Evolutionary conservation across 1,284 basidiomycete genomes (phyloP).

Genomic region (Leccinum insolens): DNA sequence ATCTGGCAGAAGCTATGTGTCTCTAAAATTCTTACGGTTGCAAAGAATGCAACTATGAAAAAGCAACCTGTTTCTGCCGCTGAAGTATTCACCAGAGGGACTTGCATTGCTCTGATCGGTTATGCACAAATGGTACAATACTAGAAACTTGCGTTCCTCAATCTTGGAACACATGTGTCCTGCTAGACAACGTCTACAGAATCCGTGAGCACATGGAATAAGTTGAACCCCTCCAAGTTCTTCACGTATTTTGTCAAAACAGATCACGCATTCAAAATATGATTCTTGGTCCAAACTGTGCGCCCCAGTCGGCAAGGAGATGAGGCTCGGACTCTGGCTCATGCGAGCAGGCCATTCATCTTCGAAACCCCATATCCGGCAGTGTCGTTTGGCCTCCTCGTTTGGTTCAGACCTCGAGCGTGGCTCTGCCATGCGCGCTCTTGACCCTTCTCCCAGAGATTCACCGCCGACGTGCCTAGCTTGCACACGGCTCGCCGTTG

Average conservation of each 20-base stretch:
- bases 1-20: too few species aligned
- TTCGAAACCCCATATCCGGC: not conserved
- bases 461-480: not conserved
- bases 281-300: slow-evolving; percentile 5
- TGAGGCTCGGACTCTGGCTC: too few species aligned
- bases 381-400: slow-evolving; percentile 25
- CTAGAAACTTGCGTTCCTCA: slow-evolving; percentile 55
- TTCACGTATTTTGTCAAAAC: slow-evolving; percentile 50
- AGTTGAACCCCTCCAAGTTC: slow-evolving; percentile 33
- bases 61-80: too few species aligned
- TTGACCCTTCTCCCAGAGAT: slow-evolving; percentile 8
- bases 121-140: slow-evolving; percentile 60
- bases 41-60: too few species aligned
- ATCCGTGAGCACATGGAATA: slow-evolving; percentile 26
- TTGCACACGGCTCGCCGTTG: not conserved
- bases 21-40: too few species aligned
- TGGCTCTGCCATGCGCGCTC: not conserved
- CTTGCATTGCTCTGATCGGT: slow-evolving; percentile 34
- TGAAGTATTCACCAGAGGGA: slow-evolving; percentile 41
- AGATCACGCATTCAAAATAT: slow-evolving; percentile 49
- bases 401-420: slow-evolving; percentile 14
- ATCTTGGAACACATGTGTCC: slow-evolving; percentile 51
- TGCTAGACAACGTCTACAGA: slow-evolving; percentile 48
- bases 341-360: too few species aligned
- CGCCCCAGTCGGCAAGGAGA: too few species aligned